Evolutionary conservation across 1,284 basidiomycete species (phyloP).

Genomic region (Entoloma clypeatum): DNA sequence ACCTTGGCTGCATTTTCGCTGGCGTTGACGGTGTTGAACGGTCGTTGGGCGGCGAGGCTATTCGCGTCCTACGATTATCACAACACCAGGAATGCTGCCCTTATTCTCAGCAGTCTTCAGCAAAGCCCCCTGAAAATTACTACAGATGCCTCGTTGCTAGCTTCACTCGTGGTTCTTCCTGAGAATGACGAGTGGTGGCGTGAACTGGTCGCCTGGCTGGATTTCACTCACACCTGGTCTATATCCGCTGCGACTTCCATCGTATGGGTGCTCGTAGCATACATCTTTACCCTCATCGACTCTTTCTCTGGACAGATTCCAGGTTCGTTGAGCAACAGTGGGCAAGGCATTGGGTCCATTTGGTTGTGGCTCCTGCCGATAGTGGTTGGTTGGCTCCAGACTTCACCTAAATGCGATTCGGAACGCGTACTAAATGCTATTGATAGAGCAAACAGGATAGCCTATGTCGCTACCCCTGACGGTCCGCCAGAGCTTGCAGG

Average conservation of each 20-base stretch:
- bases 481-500: too few species aligned
- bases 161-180: slow-evolving; percentile 31
- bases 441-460: slow-evolving; percentile 28
- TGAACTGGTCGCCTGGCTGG: slow-evolving; percentile 25
- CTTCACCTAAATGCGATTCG: slow-evolving; percentile 40
- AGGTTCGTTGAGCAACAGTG: slow-evolving; percentile 25
- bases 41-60: slow-evolving; percentile 29
- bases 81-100: slow-evolving; percentile 27
- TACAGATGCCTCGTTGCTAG: slow-evolving; percentile 23
- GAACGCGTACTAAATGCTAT: slow-evolving; percentile 28
- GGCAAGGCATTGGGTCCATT: slow-evolving; percentile 34
- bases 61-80: slow-evolving; percentile 27
- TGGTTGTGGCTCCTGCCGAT: slow-evolving; percentile 43
- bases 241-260: slow-evolving; percentile 38
- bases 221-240: slow-evolving; percentile 37
- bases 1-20: slow-evolving; percentile 37
- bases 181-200: slow-evolving; percentile 33
- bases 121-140: slow-evolving; percentile 31
- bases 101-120: slow-evolving; percentile 31
- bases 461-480: too few species aligned
- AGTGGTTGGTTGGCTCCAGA: slow-evolving; percentile 39
- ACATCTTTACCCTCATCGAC: slow-evolving; percentile 38
- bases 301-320: slow-evolving; percentile 28
- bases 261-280: slow-evolving; percentile 40
- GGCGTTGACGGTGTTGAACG: slow-evolving; percentile 34